phyloP scores from a whole-genome alignment of 345 rosid genomes.

The Combretum micranthum region DNA sequence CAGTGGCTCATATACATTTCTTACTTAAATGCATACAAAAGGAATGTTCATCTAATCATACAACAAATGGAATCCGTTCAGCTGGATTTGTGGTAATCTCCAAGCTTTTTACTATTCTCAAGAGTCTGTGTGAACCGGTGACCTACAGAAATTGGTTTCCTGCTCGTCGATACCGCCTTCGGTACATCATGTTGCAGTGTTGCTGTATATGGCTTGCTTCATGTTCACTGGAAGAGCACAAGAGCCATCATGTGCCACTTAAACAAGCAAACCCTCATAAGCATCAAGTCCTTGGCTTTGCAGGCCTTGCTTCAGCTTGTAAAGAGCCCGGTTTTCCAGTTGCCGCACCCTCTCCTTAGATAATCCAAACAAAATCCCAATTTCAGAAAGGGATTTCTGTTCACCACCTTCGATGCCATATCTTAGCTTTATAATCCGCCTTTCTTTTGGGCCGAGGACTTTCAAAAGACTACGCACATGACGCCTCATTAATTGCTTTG shows the following conservation, averaged over 20 bases:
- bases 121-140: too few relatives aligned
- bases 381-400: slow-evolving; percentile 53
- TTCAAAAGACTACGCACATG: slow-evolving; percentile 55
- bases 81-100: too few relatives aligned
- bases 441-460: slow-evolving; percentile 56
- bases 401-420: slow-evolving; percentile 67
- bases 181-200: too few relatives aligned
- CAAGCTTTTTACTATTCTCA: too few relatives aligned
- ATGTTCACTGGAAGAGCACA: too few relatives aligned
- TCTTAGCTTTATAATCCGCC: slow-evolving; percentile 64
- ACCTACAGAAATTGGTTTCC: too few relatives aligned
- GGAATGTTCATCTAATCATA: too few relatives aligned
- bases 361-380: slow-evolving; percentile 54
- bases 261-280: slow-evolving; percentile 52
- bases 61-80: too few relatives aligned
- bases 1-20: too few relatives aligned
- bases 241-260: slow-evolving; percentile 1
- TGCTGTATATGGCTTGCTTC: too few relatives aligned
- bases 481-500: slow-evolving; percentile 62
- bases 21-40: too few relatives aligned
- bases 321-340: slow-evolving; percentile 61
- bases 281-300: slow-evolving; percentile 49
- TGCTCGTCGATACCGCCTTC: too few relatives aligned
- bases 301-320: slow-evolving; percentile 66
- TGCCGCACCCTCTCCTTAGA: slow-evolving; percentile 77